These are phyloP conservation scores for Lasiosphaeriaceae sp. DNA, from an alignment of 495 filamentous ascomycete genomes.

Conservation along the genomic window DNA sequence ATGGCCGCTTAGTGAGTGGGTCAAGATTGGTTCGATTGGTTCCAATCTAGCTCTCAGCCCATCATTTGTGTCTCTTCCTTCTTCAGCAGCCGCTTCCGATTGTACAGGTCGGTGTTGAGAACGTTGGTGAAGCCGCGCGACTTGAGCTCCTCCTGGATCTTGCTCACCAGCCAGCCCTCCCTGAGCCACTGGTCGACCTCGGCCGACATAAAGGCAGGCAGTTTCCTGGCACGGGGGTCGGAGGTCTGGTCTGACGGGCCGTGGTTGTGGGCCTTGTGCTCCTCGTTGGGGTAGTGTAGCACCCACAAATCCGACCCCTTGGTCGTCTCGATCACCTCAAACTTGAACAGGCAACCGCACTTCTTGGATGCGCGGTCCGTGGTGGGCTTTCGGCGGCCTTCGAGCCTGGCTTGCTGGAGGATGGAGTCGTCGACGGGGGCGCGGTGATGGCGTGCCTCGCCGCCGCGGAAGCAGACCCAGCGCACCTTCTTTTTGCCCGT, in stretches of 20 bases:
- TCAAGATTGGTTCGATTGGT: background rate
- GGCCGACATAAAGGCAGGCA: slow-evolving; percentile 23
- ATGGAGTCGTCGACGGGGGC: slow-evolving; percentile 25
- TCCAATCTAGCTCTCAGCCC: background rate
- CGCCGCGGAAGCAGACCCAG: slow-evolving; percentile 36
- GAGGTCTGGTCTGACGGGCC: slow-evolving; percentile 29
- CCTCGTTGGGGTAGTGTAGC: slow-evolving; percentile 34
- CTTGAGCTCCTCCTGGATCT: slow-evolving; percentile 35
- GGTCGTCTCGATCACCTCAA: slow-evolving; percentile 33
- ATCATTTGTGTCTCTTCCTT: slow-evolving; percentile 21
- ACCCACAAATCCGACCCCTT: slow-evolving; percentile 30
- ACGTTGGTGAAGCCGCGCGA: slow-evolving; percentile 30
- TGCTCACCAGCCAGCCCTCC: slow-evolving; percentile 32
- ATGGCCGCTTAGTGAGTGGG: background rate
- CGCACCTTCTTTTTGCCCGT: slow-evolving; percentile 34
- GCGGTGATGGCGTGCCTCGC: slow-evolving; percentile 33
- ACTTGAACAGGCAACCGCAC: slow-evolving; percentile 35
- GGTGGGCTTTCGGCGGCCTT: slow-evolving; percentile 32
- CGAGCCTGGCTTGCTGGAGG: slow-evolving; percentile 24
- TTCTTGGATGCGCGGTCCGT: slow-evolving; percentile 34
- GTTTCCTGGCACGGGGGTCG: slow-evolving; percentile 30
- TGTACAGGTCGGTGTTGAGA: slow-evolving; percentile 35
- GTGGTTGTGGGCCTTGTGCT: slow-evolving; percentile 37
- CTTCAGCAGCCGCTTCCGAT: slow-evolving; percentile 32
- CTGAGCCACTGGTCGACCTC: slow-evolving; percentile 33